Conservation (phyloP, 345 rosid genomes). For the Euclidium syriacum region DNA sequence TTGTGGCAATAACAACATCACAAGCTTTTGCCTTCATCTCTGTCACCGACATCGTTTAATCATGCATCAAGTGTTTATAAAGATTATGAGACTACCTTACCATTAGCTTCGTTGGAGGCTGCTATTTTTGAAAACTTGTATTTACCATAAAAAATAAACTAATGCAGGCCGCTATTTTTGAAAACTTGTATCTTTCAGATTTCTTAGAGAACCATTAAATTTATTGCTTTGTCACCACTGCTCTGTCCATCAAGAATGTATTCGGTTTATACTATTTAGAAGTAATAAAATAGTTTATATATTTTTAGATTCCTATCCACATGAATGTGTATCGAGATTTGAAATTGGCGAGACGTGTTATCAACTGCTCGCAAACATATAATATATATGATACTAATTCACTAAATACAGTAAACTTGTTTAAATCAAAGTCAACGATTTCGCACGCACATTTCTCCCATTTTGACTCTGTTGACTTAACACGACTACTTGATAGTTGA, state of each 20-base stretch:
- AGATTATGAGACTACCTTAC: background rate
- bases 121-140: no score
- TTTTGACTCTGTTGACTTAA: background rate
- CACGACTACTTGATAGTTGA: no score
- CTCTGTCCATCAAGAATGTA: background rate
- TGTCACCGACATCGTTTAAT: slow-evolving; percentile 24
- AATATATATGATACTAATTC: background rate
- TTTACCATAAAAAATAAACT: background rate
- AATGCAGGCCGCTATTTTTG: no score
- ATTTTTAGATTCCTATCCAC: background rate
- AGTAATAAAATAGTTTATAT: background rate
- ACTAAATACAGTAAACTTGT: background rate
- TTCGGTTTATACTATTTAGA: background rate
- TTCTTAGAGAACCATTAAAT: background rate
- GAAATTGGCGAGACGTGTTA: background rate
- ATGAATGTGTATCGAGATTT: slow-evolving; percentile 5
- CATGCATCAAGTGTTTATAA: background rate
- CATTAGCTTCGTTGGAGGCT: background rate
- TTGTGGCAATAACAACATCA: slow-evolving; percentile 15
- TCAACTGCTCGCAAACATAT: no score
- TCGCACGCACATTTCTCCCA: background rate
- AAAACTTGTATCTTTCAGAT: no score
- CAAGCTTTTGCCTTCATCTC: slow-evolving; percentile 27
- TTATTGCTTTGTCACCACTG: background rate
- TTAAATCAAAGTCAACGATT: background rate